Base-by-base conservation (phyloP, 306 rosid genomes). In the Astragalus membranaceus region DNA sequence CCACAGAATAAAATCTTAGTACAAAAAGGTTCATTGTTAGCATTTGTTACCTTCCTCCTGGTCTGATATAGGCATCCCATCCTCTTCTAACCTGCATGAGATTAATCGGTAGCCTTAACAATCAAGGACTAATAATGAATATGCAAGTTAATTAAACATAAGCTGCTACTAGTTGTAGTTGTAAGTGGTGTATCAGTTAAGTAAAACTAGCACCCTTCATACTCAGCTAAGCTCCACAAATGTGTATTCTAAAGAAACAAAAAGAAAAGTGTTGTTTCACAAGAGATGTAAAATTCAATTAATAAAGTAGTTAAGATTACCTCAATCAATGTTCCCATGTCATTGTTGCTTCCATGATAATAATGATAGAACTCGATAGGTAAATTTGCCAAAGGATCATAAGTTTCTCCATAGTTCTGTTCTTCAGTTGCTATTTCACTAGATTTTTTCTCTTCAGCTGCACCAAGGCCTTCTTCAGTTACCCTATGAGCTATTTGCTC, bases 281-380 rank as follows among this genome's bases (percentile, higher is more conserved):
- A 75, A 49, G 46, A 35, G 49, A 62, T 49, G 67, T 52, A 46
- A 55, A 50, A 48, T 20, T 72, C 35, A 36, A 67, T 51, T 11
- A 16, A 5, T 2, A 60, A 55, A 35, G 36, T 61, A 58, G 42
- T 77, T 64, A 36, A 64, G 68, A 52, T 58, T 62, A 93, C 98
- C 94, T 93, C 97, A 67, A 90, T 86, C 43, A 90, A 88, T 52
- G 97, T 93, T 49, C 98, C 98, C 82, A 90, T 85, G 70, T 93
- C 98, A 10, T 80, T 75, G 85, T 84, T 90, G 82, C 96, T 88
- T 20, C 97, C 97, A 64, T 90, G 88, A 79, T 93, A 93, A 75
- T 93, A 93, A 83, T 90, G 98, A 82, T 90, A 93, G 79, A 93
- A 90, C 81, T 93, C 97, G 51, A 93, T 80, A 0, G 98, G 97